Percentiles rank a stretch among this genome's conserved stretches.
Evolutionary conservation across 305 asterid species (phyloP).

Genomic region (Fraxinus nigra): DNA sequence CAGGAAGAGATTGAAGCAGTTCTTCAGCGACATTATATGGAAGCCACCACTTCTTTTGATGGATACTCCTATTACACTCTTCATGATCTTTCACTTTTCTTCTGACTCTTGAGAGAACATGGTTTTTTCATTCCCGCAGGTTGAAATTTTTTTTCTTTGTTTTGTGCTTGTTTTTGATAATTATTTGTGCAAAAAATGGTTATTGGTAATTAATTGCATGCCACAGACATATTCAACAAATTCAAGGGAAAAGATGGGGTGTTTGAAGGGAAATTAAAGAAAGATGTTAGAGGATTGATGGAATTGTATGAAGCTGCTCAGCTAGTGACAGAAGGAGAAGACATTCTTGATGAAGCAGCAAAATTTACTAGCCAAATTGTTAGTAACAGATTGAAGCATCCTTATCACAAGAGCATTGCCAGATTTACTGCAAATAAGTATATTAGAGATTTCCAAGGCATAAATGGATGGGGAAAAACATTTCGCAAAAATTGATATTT

Average conservation of each 20-base stretch:
- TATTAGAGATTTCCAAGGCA: slow-evolving; percentile 8
- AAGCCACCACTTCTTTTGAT: not conserved
- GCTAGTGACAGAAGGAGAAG: slow-evolving; percentile 38
- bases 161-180: too few relatives aligned
- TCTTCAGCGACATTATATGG: not conserved
- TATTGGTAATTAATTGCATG: not conserved
- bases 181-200: not conserved
- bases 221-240: slow-evolving; percentile 30
- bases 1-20: slow-evolving; percentile 26
- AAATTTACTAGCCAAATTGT: slow-evolving; percentile 24
- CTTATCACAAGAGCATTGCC: slow-evolving; percentile 24
- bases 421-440: slow-evolving; percentile 13
- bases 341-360: slow-evolving; percentile 37
- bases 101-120: slow-evolving; percentile 38
- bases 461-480: not conserved
- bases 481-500: not conserved
- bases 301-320: slow-evolving; percentile 49
- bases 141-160: not conserved
- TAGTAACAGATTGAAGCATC: slow-evolving; percentile 16
- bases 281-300: slow-evolving; percentile 29
- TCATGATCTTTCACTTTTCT: slow-evolving; percentile 29
- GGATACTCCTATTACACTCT: not conserved
- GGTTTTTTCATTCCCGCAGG: slow-evolving; percentile 23
- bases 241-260: slow-evolving; percentile 32
- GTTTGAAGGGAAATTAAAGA: slow-evolving; percentile 9